Percentiles rank a stretch among this genome's conserved stretches.
These are phyloP conservation scores for Dactylellina drechsleri DNA, from an alignment of 2,329 filamentous ascomycete species.

Conservation along the genomic window DNA sequence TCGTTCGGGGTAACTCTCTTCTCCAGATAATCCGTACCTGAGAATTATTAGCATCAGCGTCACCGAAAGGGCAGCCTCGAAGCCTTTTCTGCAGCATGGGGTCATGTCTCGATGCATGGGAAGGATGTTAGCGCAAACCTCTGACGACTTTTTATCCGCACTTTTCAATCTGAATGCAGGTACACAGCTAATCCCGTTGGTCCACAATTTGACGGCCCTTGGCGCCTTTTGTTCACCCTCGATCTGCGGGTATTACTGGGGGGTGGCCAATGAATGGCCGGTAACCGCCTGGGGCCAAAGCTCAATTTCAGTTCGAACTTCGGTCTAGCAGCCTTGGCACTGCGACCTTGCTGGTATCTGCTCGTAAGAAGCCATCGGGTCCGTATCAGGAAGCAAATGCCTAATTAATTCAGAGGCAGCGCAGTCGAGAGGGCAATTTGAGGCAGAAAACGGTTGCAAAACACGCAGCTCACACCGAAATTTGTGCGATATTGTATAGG, in stretches of 20 bases:
- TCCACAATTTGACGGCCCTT: constrained; percentile 54
- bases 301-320: constrained; percentile 49
- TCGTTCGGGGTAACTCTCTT: not conserved
- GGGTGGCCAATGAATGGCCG: constrained; percentile 30
- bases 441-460: too few species aligned
- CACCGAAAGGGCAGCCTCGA: constrained; percentile 37
- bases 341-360: constrained; percentile 44
- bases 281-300: constrained; percentile 42
- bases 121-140: constrained; percentile 45
- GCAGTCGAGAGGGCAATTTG: too few species aligned
- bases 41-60: not conserved
- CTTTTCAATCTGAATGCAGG: constrained; percentile 53
- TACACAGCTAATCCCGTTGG: constrained; percentile 55
- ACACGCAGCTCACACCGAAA: too few species aligned
- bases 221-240: constrained; percentile 50
- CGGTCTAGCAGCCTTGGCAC: constrained; percentile 52
- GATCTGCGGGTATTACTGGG: constrained; percentile 53
- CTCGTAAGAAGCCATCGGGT: constrained; percentile 18
- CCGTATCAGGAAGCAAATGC: constrained; percentile 1
- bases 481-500: too few species aligned
- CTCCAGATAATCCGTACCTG: not conserved
- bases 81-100: constrained; percentile 22
- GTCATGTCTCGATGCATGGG: constrained; percentile 25
- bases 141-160: constrained; percentile 55
- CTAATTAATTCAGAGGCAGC: constrained; percentile 7